Percentiles rank a stretch among this genome's conserved stretches.
phyloP scores from a whole-genome alignment of 208 protist genomes.

The Wallacemonas sp. region DNA sequence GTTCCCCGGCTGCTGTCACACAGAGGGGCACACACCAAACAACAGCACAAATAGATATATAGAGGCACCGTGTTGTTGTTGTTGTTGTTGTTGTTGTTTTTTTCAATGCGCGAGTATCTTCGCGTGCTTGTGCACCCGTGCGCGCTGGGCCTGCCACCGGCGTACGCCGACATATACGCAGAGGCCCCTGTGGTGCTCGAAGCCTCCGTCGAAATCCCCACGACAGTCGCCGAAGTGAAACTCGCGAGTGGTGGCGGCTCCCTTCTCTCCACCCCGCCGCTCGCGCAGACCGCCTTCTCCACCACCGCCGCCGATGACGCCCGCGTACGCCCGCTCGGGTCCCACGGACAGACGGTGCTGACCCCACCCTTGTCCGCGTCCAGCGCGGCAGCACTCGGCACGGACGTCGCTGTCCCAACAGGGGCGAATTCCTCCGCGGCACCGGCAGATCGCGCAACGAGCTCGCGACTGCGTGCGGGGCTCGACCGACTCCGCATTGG shows the following conservation, averaged over 20 bases:
- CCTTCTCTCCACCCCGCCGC: too few relatives aligned
- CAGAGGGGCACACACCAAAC: too few relatives aligned
- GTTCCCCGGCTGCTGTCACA: too few relatives aligned
- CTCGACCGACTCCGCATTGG: neutral
- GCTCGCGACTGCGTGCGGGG: slow-evolving; percentile 10
- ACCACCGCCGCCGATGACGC: neutral
- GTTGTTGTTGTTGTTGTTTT: too few relatives aligned
- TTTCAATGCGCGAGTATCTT: slow-evolving; percentile 12
- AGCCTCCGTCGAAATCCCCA: neutral
- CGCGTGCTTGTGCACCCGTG: slow-evolving; percentile 14
- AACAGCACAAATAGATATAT: neutral
- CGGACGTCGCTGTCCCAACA: neutral
- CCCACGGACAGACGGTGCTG: neutral
- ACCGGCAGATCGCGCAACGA: too few relatives aligned
- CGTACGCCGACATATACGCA: neutral
- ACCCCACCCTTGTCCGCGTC: neutral
- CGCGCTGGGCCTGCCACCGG: slow-evolving; percentile 7
- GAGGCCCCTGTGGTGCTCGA: slow-evolving; percentile 9
- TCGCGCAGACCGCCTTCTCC: too few relatives aligned
- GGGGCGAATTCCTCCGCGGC: too few relatives aligned
- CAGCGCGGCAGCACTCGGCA: neutral
- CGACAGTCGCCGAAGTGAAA: neutral
- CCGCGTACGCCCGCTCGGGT: neutral
- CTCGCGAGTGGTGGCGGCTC: neutral
- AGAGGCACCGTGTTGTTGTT: neutral